Evolutionary conservation across 2,329 filamentous ascomycete genomes (phyloP), one percentile per base, ranked within the genome.

Genomic region (Graphilbum fragrans): DNA sequence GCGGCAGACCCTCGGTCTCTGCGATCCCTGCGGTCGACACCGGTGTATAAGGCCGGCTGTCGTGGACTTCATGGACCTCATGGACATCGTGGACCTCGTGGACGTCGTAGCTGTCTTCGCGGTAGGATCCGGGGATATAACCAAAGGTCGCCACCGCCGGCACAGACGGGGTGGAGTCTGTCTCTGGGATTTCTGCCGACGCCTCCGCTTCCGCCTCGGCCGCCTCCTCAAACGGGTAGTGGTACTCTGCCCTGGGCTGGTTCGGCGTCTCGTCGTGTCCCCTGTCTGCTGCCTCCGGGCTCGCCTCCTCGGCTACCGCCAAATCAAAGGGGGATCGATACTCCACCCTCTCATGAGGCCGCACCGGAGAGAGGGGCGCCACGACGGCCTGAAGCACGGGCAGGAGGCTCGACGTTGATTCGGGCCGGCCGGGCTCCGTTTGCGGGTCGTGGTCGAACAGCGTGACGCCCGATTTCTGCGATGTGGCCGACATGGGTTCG

Each of bases 401-500:
- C n/a, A n/a, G n/a, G n/a, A n/a, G 27, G 21, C 18, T 25, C 8
- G 34, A 20, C 3, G 36, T 23, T 2, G 35, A 20, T 5, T 39
- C 41, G 2, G 59, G 62, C 16, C 63, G 51, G 1, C 67, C 61
- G 1, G 69, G 61, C 36, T 77, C 72, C 2, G 70, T 74, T 54
- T 86, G 82, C 19, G 77, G 69, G 50, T 86, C 82, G n/a, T 67
- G 70, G 49, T 87, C 83, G 49, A 86, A 83, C 51, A 84, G 78
- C 0, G 81, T 86, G 8, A 70, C 70, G 34, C 69, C 69, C n/a
- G 77, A 80, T 6, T 61, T 62, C 37, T 61, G 62, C 6, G 81
- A 82, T 14, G 75, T 54, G 3, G 78, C 72, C 16, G 80, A 81
- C 25, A 58, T 58, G 2, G 76, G 77, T 25, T 63, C 60, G 35